A percentile compares a stretch with the other conserved stretches of the same genome.
Evolutionary conservation across 2,329 filamentous ascomycete genomes (phyloP).

Genomic region (Aspergillus uvarum): DNA sequence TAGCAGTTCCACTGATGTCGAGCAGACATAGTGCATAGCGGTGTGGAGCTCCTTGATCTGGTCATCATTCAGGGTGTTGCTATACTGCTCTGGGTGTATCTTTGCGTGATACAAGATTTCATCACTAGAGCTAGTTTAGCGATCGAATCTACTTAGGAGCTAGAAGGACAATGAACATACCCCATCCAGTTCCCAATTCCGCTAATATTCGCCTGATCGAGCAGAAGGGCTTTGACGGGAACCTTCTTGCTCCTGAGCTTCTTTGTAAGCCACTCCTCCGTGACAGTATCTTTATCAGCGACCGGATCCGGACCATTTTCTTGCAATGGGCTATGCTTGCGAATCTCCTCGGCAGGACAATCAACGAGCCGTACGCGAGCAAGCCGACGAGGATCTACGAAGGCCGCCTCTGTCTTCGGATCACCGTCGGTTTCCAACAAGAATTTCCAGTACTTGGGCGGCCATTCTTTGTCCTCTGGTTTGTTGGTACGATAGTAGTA

Average conservation of each 20-base stretch:
- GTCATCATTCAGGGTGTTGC: constrained; percentile 70
- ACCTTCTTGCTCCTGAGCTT: constrained; percentile 76
- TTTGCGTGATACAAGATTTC: constrained; percentile 87
- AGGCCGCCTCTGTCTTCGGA: constrained; percentile 68
- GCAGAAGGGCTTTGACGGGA: constrained; percentile 81
- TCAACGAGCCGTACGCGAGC: constrained; percentile 78
- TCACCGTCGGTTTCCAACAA: constrained; percentile 65
- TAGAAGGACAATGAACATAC: constrained; percentile 36
- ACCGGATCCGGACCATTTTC: constrained; percentile 95
- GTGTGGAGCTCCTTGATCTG: constrained; percentile 72
- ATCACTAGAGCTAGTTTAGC: constrained; percentile 53
- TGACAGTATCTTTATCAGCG: constrained; percentile 73
- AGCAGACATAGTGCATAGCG: constrained; percentile 74
- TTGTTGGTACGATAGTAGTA: constrained; percentile 73
- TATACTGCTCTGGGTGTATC: constrained; percentile 91
- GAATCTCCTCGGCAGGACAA: constrained; percentile 72
- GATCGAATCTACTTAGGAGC: not conserved
- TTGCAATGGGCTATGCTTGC: constrained; percentile 73
- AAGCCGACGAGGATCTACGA: constrained; percentile 79
- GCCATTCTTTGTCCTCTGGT: constrained; percentile 67
- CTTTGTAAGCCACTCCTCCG: constrained; percentile 68
- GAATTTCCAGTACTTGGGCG: constrained; percentile 89
- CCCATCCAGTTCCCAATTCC: constrained; percentile 98
- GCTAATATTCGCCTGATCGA: constrained; percentile 85
- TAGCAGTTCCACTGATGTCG: constrained; percentile 72